phyloP scores from a whole-genome alignment of 2,329 filamentous ascomycete species.

The Helotiales sp. region DNA sequence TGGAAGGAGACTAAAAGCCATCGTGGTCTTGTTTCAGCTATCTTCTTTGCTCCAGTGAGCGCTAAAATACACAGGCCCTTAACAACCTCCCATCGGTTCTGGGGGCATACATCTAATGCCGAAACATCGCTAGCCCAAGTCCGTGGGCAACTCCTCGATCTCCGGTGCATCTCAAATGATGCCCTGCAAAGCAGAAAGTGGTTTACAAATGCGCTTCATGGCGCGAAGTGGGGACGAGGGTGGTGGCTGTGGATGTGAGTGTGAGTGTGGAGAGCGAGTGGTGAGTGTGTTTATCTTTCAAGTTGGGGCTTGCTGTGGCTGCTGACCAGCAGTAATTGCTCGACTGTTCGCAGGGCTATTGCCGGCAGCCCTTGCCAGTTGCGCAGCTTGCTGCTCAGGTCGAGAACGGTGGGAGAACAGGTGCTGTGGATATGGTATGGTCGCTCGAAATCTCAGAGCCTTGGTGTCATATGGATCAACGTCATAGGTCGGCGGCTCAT shows the following conservation, averaged over 20 bases:
- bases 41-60: slow-evolving; percentile 24
- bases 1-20: neutral
- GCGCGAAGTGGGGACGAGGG: slow-evolving; percentile 7
- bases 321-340: slow-evolving; percentile 19
- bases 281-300: slow-evolving; percentile 12
- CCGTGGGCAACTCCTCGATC: slow-evolving; percentile 33
- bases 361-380: slow-evolving; percentile 16
- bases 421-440: slow-evolving; percentile 33
- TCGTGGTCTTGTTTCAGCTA: neutral
- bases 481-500: slow-evolving; percentile 72
- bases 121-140: slow-evolving; percentile 29
- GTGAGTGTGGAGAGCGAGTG: neutral
- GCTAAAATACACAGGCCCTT: slow-evolving; percentile 34
- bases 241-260: slow-evolving; percentile 4
- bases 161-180: slow-evolving; percentile 23
- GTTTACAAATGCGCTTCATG: slow-evolving; percentile 27
- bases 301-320: slow-evolving; percentile 21
- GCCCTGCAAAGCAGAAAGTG: slow-evolving; percentile 25
- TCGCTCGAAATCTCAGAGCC: slow-evolving; percentile 60
- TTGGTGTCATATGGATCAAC: slow-evolving; percentile 69
- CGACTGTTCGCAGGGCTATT: slow-evolving; percentile 26
- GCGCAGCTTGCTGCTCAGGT: slow-evolving; percentile 23
- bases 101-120: slow-evolving; percentile 24
- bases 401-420: slow-evolving; percentile 28
- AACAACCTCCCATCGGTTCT: slow-evolving; percentile 11